Percentiles rank a stretch among this genome's conserved stretches.
phyloP scores from a whole-genome alignment of 352 stramenopile species.

The Phytopythium oedochilum region DNA sequence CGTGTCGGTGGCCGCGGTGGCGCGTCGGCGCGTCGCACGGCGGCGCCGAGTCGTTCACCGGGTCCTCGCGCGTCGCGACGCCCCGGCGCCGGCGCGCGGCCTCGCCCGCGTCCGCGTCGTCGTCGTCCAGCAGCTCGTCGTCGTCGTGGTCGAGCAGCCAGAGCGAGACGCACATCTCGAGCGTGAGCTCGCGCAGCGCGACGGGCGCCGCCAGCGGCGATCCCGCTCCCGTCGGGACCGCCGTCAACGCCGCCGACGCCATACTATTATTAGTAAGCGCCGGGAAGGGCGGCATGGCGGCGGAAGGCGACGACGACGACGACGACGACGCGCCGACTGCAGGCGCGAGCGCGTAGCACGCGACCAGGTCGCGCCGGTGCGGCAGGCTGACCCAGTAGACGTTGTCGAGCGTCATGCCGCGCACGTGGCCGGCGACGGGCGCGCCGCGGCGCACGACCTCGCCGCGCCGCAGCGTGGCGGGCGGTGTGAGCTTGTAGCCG shows the following conservation, averaged over 20 bases:
- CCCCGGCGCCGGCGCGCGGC: constrained; percentile 2
- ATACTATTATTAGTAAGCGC: constrained; percentile 5
- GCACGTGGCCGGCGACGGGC: constrained; percentile 40
- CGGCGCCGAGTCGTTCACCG: constrained; percentile 21
- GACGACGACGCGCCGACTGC: not conserved
- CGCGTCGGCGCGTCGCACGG: not conserved
- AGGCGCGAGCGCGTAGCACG: constrained; percentile 55
- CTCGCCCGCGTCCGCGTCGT: constrained; percentile 12
- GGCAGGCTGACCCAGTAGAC: constrained; percentile 76
- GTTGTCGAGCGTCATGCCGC: constrained; percentile 69
- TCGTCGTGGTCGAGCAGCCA: constrained; percentile 73
- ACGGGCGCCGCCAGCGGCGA: not conserved
- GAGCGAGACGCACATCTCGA: constrained; percentile 85
- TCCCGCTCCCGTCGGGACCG: too few species aligned
- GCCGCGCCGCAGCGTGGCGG: constrained; percentile 64
- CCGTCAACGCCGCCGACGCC: not conserved
- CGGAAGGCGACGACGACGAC: not conserved
- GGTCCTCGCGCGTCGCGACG: constrained; percentile 27
- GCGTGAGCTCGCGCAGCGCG: constrained; percentile 63
- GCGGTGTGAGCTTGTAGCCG: constrained; percentile 89
- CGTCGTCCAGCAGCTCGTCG: constrained; percentile 28
- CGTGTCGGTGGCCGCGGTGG: not conserved
- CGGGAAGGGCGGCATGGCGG: constrained; percentile 7
- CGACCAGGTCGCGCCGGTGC: constrained; percentile 52
- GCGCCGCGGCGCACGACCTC: constrained; percentile 84